Conservation (phyloP, 148 eudicot species). For the Persicaria tinctoria region DNA sequence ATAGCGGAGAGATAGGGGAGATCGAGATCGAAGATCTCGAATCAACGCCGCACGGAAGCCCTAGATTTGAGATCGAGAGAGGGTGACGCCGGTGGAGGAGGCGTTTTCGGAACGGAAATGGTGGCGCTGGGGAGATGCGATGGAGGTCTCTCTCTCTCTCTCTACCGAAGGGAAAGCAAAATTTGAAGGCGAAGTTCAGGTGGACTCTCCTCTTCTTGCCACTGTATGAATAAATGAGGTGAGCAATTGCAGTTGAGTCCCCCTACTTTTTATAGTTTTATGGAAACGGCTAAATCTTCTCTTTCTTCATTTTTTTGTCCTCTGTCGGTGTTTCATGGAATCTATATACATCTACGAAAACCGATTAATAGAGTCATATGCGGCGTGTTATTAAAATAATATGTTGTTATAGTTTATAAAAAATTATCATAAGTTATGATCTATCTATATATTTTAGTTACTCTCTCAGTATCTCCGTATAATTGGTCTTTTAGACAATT, state of each 20-base stretch:
- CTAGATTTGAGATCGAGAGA: too few relatives aligned
- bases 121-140: not conserved
- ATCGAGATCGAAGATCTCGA: not conserved
- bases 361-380: too few relatives aligned
- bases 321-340: not conserved
- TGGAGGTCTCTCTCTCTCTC: constrained; percentile 2
- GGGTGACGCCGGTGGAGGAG: not conserved
- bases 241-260: not conserved
- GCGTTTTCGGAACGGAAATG: not conserved
- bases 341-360: too few relatives aligned
- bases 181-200: constrained; percentile 4
- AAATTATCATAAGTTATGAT: too few relatives aligned
- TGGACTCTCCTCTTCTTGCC: constrained; percentile 3
- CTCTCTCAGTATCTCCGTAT: too few relatives aligned
- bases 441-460: too few relatives aligned
- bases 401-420: too few relatives aligned
- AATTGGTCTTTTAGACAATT: too few relatives aligned
- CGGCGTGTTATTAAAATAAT: too few relatives aligned
- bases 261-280: not conserved
- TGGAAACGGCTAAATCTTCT: not conserved
- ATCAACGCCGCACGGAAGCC: too few relatives aligned
- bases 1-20: not conserved
- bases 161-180: not conserved
- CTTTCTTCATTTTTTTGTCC: not conserved
- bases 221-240: not conserved